Evolutionary conservation across 768 basidiomycete species (phyloP).

Genomic region (Suillus brevipes): DNA sequence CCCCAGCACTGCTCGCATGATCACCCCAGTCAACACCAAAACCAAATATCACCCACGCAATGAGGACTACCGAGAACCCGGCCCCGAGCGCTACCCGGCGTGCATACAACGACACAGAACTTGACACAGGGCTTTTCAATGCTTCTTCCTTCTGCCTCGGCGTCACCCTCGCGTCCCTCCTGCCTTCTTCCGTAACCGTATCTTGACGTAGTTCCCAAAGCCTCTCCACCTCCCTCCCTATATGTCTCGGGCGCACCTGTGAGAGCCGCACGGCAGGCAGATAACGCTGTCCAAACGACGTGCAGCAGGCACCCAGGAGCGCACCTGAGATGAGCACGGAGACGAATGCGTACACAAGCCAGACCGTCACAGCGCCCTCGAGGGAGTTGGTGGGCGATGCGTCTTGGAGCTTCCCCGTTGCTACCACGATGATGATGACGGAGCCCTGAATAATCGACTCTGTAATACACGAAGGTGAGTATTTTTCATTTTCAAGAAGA

Average conservation of each 20-base stretch:
- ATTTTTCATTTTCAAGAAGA: neutral
- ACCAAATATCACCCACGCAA: conserved; percentile 45
- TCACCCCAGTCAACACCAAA: conserved; percentile 44
- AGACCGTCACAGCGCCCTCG: conserved; percentile 37
- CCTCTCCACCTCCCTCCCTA: conserved; percentile 32
- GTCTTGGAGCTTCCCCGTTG: conserved; percentile 43
- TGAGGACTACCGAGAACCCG: conserved; percentile 31
- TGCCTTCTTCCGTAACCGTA: neutral
- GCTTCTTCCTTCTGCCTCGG: conserved; percentile 5
- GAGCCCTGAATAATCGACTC: conserved; percentile 44
- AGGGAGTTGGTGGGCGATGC: conserved; percentile 35
- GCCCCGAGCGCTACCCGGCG: conserved; percentile 25
- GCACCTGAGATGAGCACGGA: conserved; percentile 35
- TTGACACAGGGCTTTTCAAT: conserved; percentile 6
- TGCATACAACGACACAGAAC: conserved; percentile 6
- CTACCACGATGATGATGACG: conserved; percentile 44
- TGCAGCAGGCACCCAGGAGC: conserved; percentile 33
- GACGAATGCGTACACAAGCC: conserved; percentile 41
- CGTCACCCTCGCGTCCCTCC: conserved; percentile 1
- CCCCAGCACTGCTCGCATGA: conserved; percentile 35
- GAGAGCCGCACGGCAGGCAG: conserved; percentile 42
- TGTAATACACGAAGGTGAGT: conserved; percentile 13
- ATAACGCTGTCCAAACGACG: conserved; percentile 17
- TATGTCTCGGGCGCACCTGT: conserved; percentile 33
- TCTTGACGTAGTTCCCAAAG: conserved; percentile 22